A percentile compares a stretch with the other conserved stretches of the same genome.
These are phyloP conservation scores for Calonectria montana DNA, from an alignment of 2,329 filamentous ascomycete genomes.

Conservation along the genomic window DNA sequence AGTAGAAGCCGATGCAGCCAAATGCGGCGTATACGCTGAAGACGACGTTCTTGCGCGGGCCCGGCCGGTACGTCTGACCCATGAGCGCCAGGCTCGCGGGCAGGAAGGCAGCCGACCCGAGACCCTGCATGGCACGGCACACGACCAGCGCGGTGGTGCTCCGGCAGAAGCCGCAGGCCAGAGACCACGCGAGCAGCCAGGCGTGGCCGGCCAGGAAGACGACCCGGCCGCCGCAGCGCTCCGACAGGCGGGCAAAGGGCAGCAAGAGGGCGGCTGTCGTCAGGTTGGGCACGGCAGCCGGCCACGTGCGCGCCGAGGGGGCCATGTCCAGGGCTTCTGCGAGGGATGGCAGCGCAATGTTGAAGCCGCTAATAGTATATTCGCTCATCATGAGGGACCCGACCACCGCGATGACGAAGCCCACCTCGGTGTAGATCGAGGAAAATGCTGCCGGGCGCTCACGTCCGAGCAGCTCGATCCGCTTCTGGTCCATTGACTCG, in stretches of 20 bases:
- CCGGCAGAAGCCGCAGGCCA: constrained; percentile 75
- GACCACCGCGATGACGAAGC: constrained; percentile 72
- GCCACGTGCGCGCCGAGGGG: constrained; percentile 71
- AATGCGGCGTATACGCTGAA: constrained; percentile 69
- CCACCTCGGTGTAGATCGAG: constrained; percentile 63
- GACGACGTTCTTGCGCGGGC: constrained; percentile 77
- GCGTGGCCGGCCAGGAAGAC: constrained; percentile 68
- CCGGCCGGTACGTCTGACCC: constrained; percentile 75
- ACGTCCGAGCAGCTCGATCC: constrained; percentile 70
- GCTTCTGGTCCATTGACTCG: constrained; percentile 34
- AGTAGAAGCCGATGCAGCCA: constrained; percentile 68
- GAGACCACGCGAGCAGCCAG: constrained; percentile 76
- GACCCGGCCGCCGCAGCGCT: constrained; percentile 70
- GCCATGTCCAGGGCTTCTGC: constrained; percentile 73
- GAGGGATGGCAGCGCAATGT: constrained; percentile 76
- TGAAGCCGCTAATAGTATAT: constrained; percentile 82
- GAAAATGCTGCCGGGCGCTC: constrained; percentile 68
- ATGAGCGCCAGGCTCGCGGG: constrained; percentile 78
- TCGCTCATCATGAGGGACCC: constrained; percentile 75
- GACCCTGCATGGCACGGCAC: constrained; percentile 77
- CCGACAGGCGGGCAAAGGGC: constrained; percentile 68
- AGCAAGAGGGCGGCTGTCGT: constrained; percentile 69
- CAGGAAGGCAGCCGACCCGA: constrained; percentile 75
- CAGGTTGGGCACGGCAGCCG: constrained; percentile 70
- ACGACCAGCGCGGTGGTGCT: constrained; percentile 76